Conservation (phyloP, 345 rosid species). For the Citropsis articulata region DNA sequence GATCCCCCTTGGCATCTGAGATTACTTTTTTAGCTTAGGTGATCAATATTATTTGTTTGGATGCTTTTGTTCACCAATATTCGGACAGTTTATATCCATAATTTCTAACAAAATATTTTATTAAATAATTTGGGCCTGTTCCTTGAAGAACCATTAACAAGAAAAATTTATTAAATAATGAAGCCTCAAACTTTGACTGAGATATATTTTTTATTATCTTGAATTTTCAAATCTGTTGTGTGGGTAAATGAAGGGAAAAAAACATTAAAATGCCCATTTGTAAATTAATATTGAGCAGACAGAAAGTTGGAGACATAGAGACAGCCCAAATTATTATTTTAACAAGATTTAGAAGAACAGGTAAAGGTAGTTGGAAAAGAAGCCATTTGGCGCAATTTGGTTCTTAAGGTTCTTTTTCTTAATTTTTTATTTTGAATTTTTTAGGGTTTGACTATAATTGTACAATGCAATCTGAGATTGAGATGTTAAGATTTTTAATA, state of each 20-base stretch:
- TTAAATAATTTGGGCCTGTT: neutral
- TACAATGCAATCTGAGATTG: neutral
- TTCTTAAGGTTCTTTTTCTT: neutral
- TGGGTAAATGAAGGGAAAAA: neutral
- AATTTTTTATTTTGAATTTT: neutral
- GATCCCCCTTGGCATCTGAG: neutral
- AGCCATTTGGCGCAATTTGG: slow-evolving; percentile 28
- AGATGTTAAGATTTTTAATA: neutral
- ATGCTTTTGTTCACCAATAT: slow-evolving; percentile 18
- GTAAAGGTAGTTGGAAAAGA: slow-evolving; percentile 18
- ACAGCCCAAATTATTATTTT: neutral
- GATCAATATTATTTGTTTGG: slow-evolving; percentile 20
- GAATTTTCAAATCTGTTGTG: neutral
- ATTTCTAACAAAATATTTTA: slow-evolving; percentile 3
- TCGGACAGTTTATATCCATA: slow-evolving; percentile 3
- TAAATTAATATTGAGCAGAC: slow-evolving; percentile 7
- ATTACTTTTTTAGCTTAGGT: neutral
- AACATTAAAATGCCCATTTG: neutral
- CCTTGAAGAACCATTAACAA: neutral
- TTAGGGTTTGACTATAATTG: neutral
- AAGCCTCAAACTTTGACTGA: neutral
- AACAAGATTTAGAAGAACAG: slow-evolving; percentile 3
- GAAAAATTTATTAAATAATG: neutral
- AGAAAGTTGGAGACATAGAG: slow-evolving; percentile 18
- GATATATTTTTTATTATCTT: neutral